Base-by-base conservation (phyloP, 495 filamentous ascomycete genomes). In the Podospora fimiseda region DNA sequence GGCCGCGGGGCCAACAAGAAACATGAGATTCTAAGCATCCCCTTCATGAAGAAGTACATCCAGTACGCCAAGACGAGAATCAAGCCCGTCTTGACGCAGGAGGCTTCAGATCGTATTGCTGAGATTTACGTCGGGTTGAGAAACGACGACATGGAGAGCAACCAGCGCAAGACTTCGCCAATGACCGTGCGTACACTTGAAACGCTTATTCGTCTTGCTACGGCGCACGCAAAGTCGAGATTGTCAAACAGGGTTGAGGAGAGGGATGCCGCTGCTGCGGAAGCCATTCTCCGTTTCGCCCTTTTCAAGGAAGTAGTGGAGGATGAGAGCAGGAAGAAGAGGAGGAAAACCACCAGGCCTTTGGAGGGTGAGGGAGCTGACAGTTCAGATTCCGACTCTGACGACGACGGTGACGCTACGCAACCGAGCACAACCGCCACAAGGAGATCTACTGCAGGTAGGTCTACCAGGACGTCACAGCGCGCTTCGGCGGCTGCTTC, bases 1-100 rank as follows among this genome's bases (percentile, higher is more conserved):
- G 84, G 84, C 18, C 85, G 90, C 21, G 86, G 86, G 16, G 63
- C 80, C 8, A 80, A 79, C 62, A 87, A 89, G 70, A 84, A 86
- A 53, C 78, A 85, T 33, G 90, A 96, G 66, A 89, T 99, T n/a
- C 76, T 97, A 51, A 93, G 88, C 70, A 96, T 99, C 52, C 90
- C 92, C 1, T 99, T 99, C 74, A 90, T 99, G 71, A 97, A 97
- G 77, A 99, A 99, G 71, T 99, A 96, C 68, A 90, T 99, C 53
- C 93, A 99, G 66, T 99, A 99, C 68, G 91, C 94, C 59, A 97
- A 97, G 71, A 85, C 83, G 22, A 75, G 93, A 65, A 80, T 96
- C 60, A 92, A 90, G 81, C 93, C 93, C 3, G 75, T 94, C 20
- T 72, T 99, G 51, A 96, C 94, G 14, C 91, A 92, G 64, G 90